phyloP scores from a whole-genome alignment of 1,284 basidiomycete genomes.

The Farysia itapuensis region DNA sequence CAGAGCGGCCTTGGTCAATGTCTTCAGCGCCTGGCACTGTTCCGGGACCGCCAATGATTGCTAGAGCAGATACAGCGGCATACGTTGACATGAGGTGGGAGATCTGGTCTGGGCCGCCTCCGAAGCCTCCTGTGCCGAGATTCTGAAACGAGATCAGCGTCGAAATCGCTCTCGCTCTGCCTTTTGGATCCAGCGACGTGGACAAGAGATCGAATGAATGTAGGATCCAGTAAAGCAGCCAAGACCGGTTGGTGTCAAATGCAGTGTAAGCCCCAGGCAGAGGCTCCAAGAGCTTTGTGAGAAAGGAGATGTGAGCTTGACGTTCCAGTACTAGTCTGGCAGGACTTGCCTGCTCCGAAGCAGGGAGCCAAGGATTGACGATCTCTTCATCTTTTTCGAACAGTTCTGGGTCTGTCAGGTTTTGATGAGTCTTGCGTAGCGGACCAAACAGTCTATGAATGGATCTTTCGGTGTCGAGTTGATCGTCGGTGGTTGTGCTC shows the following conservation, averaged over 20 bases:
- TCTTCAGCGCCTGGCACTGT: conserved; percentile 59
- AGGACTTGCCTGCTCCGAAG: conserved; percentile 12
- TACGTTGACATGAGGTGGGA: conserved; percentile 89
- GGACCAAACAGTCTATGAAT: conserved; percentile 42
- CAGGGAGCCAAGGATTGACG: conserved; percentile 33
- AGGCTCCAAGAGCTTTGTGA: conserved; percentile 47
- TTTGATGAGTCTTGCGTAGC: conserved; percentile 6
- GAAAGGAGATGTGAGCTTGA: conserved; percentile 46
- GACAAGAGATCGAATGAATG: conserved; percentile 53
- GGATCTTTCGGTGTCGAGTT: conserved; percentile 42
- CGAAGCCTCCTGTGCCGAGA: conserved; percentile 72
- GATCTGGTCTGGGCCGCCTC: conserved; percentile 84
- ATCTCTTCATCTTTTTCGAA: conserved; percentile 10
- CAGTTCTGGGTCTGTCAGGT: no score
- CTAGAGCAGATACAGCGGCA: conserved; percentile 79
- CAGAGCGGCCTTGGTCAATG: conserved; percentile 65
- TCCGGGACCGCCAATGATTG: conserved; percentile 71
- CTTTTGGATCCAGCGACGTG: conserved; percentile 30
- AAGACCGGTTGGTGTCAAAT: conserved; percentile 56
- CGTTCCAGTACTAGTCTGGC: conserved; percentile 35
- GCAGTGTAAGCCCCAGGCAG: conserved; percentile 49
- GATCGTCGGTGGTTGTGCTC: conserved; percentile 50
- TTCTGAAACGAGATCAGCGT: conserved; percentile 58
- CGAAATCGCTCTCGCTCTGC: conserved; percentile 44
- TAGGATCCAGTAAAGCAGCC: conserved; percentile 57